Evolutionary conservation across 768 basidiomycete species (phyloP), one percentile per base, ranked within the genome.

Genomic region (Lactarius evosmus): DNA sequence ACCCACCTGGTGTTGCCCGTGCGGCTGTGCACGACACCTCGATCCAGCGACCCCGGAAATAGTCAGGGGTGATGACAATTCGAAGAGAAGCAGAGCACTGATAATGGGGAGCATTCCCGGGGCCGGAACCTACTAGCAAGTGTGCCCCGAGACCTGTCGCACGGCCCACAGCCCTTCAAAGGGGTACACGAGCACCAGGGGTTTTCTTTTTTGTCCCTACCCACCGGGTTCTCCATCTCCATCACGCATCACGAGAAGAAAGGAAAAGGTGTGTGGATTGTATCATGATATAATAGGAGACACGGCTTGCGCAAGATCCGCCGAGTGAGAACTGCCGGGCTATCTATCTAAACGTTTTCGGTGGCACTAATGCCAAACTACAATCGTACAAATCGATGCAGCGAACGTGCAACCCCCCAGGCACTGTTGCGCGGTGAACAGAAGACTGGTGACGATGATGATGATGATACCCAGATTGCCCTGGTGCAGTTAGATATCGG

Each of bases 21-120:
- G 63, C 58, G 59, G 63, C 63, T 64, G 58, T 50, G 63, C 54
- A 56, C 29, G 29, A n/a, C n/a, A n/a, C n/a, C n/a, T 40, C 33
- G 34, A 55, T 29, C 40, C 52, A 44, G 61, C 51, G 40, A 59
- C 52, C 36, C 63, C 46, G 36, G 56, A 56, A 60, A 29, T 25
- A 51, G 61, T 40, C 30, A 32, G 29, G 56, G 25, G 14, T 46
- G 19, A 60, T 22, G 40, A 36, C n/a, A 54, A 38, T 60, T 22
- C 49, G 56, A 55, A 34, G 32, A 40, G 38, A n/a, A n/a, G n/a
- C n/a, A 60, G 58, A 52, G 33, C 30, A 19, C 44, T 44, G 51
- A 29, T 44, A 29, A 36, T 62, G n/a, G 22, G 34, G 7, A 8
- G 19, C 2, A 3, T n/a, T 22, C n/a, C 55, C 34, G 22, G 52